Evolutionary conservation across 2,329 filamentous ascomycete species (phyloP).

Genomic region (Whalleya microplaca): DNA sequence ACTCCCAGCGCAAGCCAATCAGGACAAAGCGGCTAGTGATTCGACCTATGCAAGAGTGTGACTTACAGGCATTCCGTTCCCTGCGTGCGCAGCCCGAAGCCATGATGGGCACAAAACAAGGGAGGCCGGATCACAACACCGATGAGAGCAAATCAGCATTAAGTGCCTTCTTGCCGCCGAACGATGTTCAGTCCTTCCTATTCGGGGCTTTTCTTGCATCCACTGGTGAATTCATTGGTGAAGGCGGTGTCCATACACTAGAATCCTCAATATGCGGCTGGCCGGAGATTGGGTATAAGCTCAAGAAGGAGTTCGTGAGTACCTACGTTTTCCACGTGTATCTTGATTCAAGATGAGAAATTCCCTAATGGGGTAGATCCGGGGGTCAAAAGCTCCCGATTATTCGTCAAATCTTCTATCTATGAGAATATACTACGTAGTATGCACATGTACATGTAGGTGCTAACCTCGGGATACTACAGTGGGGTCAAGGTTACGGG

Average conservation of each 20-base stretch:
- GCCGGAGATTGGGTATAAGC: slow-evolving; percentile 34
- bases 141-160: slow-evolving; percentile 27
- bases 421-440: too few species aligned
- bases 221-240: too few species aligned
- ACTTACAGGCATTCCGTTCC: slow-evolving; percentile 22
- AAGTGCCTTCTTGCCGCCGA: slow-evolving; percentile 15
- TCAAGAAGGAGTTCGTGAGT: slow-evolving; percentile 23
- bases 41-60: slow-evolving; percentile 26
- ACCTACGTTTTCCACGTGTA: too few species aligned
- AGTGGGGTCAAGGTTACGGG: slow-evolving; percentile 32
- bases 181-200: slow-evolving; percentile 24
- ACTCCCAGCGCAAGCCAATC: slow-evolving; percentile 21
- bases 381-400: too few species aligned
- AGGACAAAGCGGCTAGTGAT: slow-evolving; percentile 32
- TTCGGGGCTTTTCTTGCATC: slow-evolving; percentile 31
- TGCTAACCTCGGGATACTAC: too few species aligned
- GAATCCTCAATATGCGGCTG: slow-evolving; percentile 22
- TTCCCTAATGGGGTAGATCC: too few species aligned
- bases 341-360: too few species aligned
- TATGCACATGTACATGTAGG: too few species aligned
- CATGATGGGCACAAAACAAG: slow-evolving; percentile 29
- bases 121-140: slow-evolving; percentile 26
- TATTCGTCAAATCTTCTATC: too few species aligned
- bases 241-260: slow-evolving; percentile 33
- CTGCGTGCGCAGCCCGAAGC: slow-evolving; percentile 29